Base-by-base conservation (phyloP, 2,329 filamentous ascomycete genomes). In the Aspergillus phoenicis region DNA sequence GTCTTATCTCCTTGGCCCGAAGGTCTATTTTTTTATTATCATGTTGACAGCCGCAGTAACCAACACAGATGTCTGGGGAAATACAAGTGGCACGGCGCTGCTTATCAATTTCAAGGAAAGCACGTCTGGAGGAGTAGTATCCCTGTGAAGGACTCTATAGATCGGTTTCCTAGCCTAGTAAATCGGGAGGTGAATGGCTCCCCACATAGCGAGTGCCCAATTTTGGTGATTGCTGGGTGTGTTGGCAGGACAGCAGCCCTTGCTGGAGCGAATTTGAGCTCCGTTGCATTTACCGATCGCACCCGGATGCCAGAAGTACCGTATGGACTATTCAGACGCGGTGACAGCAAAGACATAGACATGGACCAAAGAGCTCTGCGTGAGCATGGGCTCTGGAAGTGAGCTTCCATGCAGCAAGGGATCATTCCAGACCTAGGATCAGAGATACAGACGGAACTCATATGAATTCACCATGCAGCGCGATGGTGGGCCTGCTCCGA, bases 341-440 rank as follows among this genome's bases (percentile, higher is more conserved):
- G 17, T 45, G 39, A 56, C 53, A 47, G 39, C 41, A 47, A 43
- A 56, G 53, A 36, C 24, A 56, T 33, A 56, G 53, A 47, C 24
- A 56, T 33, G n/a, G 36, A 13, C 30, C 43, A 33, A 15, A 28
- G 36, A 13, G 17, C 0, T 15, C n/a, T 28, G 20, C 24, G 15
- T 22, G 17, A 33, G 5, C 22, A 36, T 36, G 33, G 52, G 26
- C 52, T 53, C 13, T 20, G 38, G 30, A 30, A 17, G 43, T 47
- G 53, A 47, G 39, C 39, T 47, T 47, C 53, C 30, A 56, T 36
- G 53, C 53, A 47, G 53, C 39, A 56, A 56, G 53, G 53, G 53
- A 45, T 47, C 53, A 56, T 56, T 56, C 53, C 53, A 56, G 39
- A 56, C 43, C 53, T 56, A 10, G 52, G 30, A 17, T 30, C 47